phyloP scores from a whole-genome alignment of 192 early-diverging fungal genomes.

The Coemansia sp. region DNA sequence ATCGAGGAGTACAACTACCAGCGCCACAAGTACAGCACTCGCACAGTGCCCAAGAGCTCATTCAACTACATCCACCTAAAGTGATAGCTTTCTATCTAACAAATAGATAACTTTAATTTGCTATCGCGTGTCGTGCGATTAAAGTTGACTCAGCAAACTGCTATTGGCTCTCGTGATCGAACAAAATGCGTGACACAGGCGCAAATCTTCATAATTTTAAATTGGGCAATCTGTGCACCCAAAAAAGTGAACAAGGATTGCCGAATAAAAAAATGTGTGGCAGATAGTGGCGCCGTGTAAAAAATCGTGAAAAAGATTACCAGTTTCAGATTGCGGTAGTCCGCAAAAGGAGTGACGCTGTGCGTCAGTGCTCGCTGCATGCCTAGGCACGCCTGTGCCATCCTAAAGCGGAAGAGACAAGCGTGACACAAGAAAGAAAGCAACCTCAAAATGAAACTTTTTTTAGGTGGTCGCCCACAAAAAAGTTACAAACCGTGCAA shows the following conservation, averaged over 20 bases:
- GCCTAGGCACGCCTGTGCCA: not conserved
- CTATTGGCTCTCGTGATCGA: not conserved
- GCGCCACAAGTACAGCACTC: slow-evolving; percentile 17
- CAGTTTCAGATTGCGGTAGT: not conserved
- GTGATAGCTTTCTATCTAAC: not conserved
- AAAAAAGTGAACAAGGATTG: not conserved
- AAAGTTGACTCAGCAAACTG: not conserved
- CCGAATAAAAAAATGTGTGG: not conserved
- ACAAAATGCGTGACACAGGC: not conserved
- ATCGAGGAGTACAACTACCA: slow-evolving; percentile 31
- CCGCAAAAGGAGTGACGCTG: slow-evolving; percentile 1
- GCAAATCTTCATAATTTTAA: not conserved
- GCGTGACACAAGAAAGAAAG: not conserved
- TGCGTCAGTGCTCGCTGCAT: not conserved
- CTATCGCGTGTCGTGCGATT: not conserved
- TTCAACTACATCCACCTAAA: slow-evolving; percentile 38
- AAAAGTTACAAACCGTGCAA: not conserved
- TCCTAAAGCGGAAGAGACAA: not conserved
- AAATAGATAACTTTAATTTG: not conserved
- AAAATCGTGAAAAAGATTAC: not conserved
- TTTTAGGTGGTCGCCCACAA: too few species aligned
- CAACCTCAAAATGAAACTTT: not conserved
- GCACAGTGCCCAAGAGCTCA: slow-evolving; percentile 32
- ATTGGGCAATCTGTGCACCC: not conserved
- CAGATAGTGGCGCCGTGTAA: slow-evolving; percentile 1